phyloP scores from a whole-genome alignment of 228 moss, liverwort and hornwort species.

The Sphagnum fallax region DNA sequence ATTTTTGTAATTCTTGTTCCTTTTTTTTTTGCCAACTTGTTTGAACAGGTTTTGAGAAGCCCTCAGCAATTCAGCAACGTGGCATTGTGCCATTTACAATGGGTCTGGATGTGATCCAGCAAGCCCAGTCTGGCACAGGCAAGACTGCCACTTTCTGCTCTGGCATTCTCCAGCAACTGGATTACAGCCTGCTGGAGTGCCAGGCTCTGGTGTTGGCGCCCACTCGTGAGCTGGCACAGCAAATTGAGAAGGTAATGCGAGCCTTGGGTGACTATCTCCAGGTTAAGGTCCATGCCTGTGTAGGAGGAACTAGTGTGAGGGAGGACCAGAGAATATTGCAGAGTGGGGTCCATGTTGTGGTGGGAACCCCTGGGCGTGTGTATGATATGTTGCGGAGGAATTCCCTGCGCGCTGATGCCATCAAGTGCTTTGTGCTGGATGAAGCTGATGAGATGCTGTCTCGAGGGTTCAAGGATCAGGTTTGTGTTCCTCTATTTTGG shows the following conservation, averaged over 20 bases:
- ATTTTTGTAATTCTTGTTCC: too few relatives aligned
- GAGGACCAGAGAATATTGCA: conserved; percentile 80
- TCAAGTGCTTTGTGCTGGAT: conserved; percentile 81
- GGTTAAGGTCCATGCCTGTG: conserved; percentile 80
- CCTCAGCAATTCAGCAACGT: conserved; percentile 82
- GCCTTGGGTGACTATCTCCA: conserved; percentile 77
- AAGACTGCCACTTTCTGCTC: conserved; percentile 89
- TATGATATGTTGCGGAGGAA: conserved; percentile 83
- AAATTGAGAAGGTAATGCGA: conserved; percentile 90
- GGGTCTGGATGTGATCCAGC: conserved; percentile 80
- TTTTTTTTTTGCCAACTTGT: too few relatives aligned
- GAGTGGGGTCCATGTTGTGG: conserved; percentile 76
- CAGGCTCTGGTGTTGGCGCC: conserved; percentile 78
- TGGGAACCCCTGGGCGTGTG: conserved; percentile 78
- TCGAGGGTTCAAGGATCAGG: conserved; percentile 85
- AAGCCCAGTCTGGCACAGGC: conserved; percentile 83
- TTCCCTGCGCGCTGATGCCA: conserved; percentile 62
- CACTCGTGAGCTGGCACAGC: conserved; percentile 78
- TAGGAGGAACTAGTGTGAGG: conserved; percentile 68
- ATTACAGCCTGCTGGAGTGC: conserved; percentile 66
- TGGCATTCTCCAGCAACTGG: conserved; percentile 76
- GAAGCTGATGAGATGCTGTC: conserved; percentile 89
- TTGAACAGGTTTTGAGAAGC: conserved; percentile 73
- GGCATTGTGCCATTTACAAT: conserved; percentile 83
- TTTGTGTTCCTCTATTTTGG: background rate